phyloP scores from a whole-genome alignment of 768 basidiomycete genomes.

The Mrakia frigida region DNA sequence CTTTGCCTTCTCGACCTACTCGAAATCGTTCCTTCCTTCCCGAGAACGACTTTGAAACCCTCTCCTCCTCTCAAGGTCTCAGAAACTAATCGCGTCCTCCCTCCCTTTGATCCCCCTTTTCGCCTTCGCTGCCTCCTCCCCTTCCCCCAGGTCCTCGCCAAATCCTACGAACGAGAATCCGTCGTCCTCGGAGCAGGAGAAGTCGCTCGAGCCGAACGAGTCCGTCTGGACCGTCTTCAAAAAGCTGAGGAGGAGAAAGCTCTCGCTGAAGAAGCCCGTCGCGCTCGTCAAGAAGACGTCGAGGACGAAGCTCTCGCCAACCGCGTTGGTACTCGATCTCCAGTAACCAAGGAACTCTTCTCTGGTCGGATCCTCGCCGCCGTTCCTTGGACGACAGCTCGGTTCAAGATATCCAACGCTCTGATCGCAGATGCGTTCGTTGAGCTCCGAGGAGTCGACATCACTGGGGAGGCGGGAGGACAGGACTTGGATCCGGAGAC shows the following conservation, averaged over 20 bases:
- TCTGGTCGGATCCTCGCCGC: neutral
- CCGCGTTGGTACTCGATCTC: neutral
- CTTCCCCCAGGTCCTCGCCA: conserved; percentile 71
- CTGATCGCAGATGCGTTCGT: neutral
- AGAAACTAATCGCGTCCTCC: neutral
- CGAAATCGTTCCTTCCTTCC: neutral
- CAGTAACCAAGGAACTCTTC: neutral
- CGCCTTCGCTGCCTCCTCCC: neutral
- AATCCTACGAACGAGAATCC: conserved; percentile 65
- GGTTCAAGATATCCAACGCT: neutral
- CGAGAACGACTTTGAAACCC: neutral
- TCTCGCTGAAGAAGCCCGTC: neutral
- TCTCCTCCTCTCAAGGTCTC: neutral
- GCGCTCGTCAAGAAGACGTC: too few relatives aligned
- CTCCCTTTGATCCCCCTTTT: neutral
- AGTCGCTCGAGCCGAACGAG: neutral
- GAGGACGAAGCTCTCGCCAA: neutral
- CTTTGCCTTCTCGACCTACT: neutral
- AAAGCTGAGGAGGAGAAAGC: too few relatives aligned
- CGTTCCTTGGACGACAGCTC: conserved; percentile 1
- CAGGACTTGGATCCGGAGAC: neutral
- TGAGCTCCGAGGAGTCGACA: neutral
- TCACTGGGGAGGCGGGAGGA: neutral
- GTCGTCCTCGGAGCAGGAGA: neutral
- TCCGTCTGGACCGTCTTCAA: neutral